Base-by-base conservation (phyloP, 73 alveolate species). In the Blepharisma japonicum region DNA sequence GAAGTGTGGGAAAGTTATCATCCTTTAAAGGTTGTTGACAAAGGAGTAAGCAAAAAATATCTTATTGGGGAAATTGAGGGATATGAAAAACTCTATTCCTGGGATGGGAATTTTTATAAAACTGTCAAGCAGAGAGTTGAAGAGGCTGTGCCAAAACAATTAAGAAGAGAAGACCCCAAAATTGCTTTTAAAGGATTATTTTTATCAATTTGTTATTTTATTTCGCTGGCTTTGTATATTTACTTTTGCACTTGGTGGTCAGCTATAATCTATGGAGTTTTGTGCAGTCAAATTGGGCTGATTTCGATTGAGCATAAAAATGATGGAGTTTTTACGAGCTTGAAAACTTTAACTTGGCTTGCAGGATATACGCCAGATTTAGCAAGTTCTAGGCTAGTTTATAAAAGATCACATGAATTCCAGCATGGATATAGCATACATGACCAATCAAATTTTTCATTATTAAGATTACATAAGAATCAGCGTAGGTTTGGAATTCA, bases 1-100 rank as follows among this genome's bases (percentile, higher is more conserved):
- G 78, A 80, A 6, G 70, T 80, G 82, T 80, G 87, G 87, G 87
- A 80, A 51, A 80, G 87, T 71, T 80, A 80, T 45, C 87, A 80
- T 45, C 87, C 87, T 11, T 25, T 80, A 23, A 51, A 18, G 2
- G 39, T 51, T 20, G 68, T 53, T 27, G 70, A 71, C 32, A 23
- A 77, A 11, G 56, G 77, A 11, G 78, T 77, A 54, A 61, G 61
- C 7, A 61, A 68, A 14, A 80, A 71, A 56, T 80, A 21, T 79
- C 39, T 55, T 48, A 80, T 80, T 53, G 87, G 87, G 68, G 49
- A 80, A 39, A 81, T 80, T 21, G 71, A 79, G 53, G 87, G 70
- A 51, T 80, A 80, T 49, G 66, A 80, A 18, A 81, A 80, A 56
- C 70, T 80, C 23, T 80, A 80, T 45, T 39, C 68, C 23, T 80